Base-by-base conservation (phyloP, 2,329 filamentous ascomycete species). In the Ceratocystis variospora region DNA sequence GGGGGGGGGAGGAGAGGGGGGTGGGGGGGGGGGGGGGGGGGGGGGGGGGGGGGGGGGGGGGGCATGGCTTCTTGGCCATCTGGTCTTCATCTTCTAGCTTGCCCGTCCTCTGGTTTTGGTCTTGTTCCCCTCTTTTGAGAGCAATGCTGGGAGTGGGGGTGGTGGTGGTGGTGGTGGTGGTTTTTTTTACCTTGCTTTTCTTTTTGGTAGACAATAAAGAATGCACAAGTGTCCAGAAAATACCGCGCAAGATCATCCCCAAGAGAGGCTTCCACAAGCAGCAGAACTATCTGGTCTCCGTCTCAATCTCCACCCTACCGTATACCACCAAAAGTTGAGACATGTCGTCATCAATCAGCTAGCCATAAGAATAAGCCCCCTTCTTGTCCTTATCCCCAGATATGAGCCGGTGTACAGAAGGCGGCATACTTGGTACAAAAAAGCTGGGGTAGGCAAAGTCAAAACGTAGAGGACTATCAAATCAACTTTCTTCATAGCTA, bases 381-480 rank as follows among this genome's bases (percentile, higher is more conserved):
- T 10, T 28, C 53, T n/a, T 57, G n/a, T 15, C 4, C 25, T 31
- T 33, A 28, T 57, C 53, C 53, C 53, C 53, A 31, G 53, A 31
- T 57, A 17, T 31, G 53, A 57, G 22, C 53, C 8, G 22, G 53
- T 22, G 22, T 22, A 31, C 48, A 53, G 22, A 25, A 25, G 12
- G 28, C 31, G 22, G 53, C 25, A 57, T 7, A 57, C 53, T 31
- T 57, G 28, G n/a, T 28, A 3, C 1, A 17, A 12, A 57, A 57
- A 57, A 57, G 25, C 53, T 57, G 53, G 53, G 53, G 53, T 57
- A 57, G 53, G 17, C 10, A 57, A 41, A 57, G 53, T 31, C 53
- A 57, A 57, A 57, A 57, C 53, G 28, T 17, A 8, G 19, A 57
- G 10, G 10, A 17, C 53, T 57, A 57, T 10, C 53, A 57, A 57